Base-by-base conservation (phyloP, 257 asterid species). In the Sherardia arvensis region DNA sequence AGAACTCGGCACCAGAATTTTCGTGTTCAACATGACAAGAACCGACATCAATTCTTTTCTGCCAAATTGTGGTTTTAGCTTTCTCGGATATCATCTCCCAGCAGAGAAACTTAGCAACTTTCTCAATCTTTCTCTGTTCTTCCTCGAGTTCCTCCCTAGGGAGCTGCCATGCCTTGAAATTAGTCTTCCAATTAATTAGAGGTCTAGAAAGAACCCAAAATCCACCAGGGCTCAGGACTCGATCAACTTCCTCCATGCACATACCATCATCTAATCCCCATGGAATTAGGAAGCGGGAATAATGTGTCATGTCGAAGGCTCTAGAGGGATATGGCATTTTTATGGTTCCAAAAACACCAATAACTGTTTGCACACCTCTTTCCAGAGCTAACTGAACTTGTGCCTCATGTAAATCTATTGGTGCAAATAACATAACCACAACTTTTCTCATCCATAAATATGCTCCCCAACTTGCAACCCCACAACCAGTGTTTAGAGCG, bases 381-480 rank as follows among this genome's bases (percentile, higher is more conserved):
- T 91, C 96, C 57, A 91, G 90, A 62, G 96, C 96, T 81, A 91
- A 91, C 73, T 91, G 98, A 73, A 91, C 96, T 76, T 91, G 96
- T 38, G 98, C 95, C 76, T 91, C 96, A 18, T 91, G 98, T 8
- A 96, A 91, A 76, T 91, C 98, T 75, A 96, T 78, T 40, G 96
- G 96, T 23, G 98, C 96, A 80, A 91, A 91, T 66, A 95, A 91
- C 98, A 91, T 91, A 12, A 95, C 83, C 47, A 91, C 67, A 43
- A 91, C 98, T 75, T 88, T 88, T 67, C 77, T 83, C 74, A 84
- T 88, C 98, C 94, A 88, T 17, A 91, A 85, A 77, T 91, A 91
- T 8, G 96, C 96, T 21, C 98, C 98, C 95, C 95, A 91, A 78
- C 98, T 88, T 36, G 98, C 98, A 59, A 88, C 98, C 94, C 98